Percentiles rank a stretch among this genome's conserved stretches.
phyloP scores from a whole-genome alignment of 768 basidiomycete species.

The Suillus luteus region DNA sequence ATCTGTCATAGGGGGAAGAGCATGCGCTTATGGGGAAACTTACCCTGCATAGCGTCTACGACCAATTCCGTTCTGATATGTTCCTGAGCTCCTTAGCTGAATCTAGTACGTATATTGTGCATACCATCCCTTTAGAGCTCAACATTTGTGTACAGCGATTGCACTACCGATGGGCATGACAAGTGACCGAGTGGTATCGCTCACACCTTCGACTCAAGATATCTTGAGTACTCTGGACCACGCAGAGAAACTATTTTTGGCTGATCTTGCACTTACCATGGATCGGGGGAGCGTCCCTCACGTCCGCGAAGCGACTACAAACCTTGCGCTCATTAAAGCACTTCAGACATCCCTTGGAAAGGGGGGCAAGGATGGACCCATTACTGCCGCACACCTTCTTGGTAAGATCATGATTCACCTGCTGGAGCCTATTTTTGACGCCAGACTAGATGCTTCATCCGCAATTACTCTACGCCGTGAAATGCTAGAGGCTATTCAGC shows the following conservation, averaged over 20 bases:
- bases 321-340: constrained; percentile 67
- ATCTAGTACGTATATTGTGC: constrained; percentile 64
- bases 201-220: constrained; percentile 53
- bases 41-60: constrained; percentile 76
- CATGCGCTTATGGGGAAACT: constrained; percentile 74
- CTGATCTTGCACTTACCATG: constrained; percentile 56
- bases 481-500: constrained; percentile 76
- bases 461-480: constrained; percentile 84
- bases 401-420: constrained; percentile 38
- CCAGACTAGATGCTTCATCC: constrained; percentile 62
- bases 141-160: constrained; percentile 54
- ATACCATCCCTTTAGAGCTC: constrained; percentile 6
- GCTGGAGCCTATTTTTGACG: not conserved
- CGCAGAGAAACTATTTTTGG: constrained; percentile 72
- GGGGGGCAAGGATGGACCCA: constrained; percentile 47
- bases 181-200: constrained; percentile 39
- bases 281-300: constrained; percentile 65
- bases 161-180: constrained; percentile 82
- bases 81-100: constrained; percentile 89
- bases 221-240: constrained; percentile 61
- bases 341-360: constrained; percentile 83
- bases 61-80: constrained; percentile 81
- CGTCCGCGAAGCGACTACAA: constrained; percentile 73
- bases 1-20: constrained; percentile 64
- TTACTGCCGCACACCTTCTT: constrained; percentile 63